A percentile compares a stretch with the other conserved stretches of the same genome.
phyloP scores from a whole-genome alignment of 768 basidiomycete genomes.

The Tremella mesenterica region DNA sequence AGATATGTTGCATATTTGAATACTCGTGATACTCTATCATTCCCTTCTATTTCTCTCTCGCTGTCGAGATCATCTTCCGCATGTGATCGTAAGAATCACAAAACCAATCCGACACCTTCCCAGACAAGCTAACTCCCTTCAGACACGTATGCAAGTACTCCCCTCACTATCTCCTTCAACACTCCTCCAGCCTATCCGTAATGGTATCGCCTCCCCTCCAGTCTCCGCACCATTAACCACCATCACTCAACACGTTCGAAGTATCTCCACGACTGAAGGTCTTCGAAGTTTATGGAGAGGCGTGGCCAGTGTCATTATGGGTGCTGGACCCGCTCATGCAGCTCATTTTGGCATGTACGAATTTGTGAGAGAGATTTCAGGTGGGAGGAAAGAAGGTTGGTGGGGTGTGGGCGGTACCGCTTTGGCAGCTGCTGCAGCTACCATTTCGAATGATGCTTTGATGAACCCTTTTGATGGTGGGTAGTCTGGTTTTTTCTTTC shows the following conservation, averaged over 20 bases:
- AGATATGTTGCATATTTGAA: background rate
- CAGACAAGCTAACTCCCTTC: background rate
- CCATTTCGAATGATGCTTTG: constrained; percentile 87
- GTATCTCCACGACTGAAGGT: constrained; percentile 88
- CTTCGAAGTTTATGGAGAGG: constrained; percentile 86
- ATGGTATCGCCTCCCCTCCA: constrained; percentile 3
- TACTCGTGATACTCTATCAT: background rate
- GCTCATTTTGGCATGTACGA: constrained; percentile 96
- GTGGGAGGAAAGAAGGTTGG: constrained; percentile 57
- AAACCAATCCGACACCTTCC: too few species aligned
- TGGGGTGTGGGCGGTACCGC: constrained; percentile 83
- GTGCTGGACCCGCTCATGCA: constrained; percentile 96
- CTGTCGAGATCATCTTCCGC: background rate
- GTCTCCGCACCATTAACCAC: constrained; percentile 20
- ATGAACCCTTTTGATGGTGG: constrained; percentile 99
- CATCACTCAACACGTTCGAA: constrained; percentile 39
- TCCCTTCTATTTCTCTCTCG: background rate
- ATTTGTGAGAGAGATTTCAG: constrained; percentile 82
- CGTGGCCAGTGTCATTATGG: constrained; percentile 87
- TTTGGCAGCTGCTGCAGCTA: constrained; percentile 84
- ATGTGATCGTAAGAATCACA: too few species aligned
- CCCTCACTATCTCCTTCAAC: constrained; percentile 30
- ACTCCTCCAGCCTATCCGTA: constrained; percentile 14
- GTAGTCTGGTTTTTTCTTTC: constrained; percentile 37
- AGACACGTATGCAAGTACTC: constrained; percentile 97